Evolutionary conservation across 2,329 filamentous ascomycete species (phyloP).

Genomic region (Grosmannia huntii): DNA sequence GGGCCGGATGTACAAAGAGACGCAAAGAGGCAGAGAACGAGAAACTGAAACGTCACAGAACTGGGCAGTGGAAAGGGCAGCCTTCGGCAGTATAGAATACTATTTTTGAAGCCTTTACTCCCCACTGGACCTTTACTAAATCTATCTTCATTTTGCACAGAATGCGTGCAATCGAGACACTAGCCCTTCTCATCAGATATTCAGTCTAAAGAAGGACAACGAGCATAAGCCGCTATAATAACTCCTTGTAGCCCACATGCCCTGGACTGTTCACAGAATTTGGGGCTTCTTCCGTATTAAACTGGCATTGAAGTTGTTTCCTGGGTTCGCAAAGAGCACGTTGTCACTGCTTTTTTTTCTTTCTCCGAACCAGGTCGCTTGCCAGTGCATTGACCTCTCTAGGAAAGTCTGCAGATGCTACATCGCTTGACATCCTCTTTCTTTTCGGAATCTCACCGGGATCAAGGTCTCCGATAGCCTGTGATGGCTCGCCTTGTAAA

Average conservation of each 20-base stretch:
- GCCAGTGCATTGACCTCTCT: slow-evolving; percentile 21
- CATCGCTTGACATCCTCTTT: slow-evolving; percentile 18
- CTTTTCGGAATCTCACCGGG: slow-evolving; percentile 5
- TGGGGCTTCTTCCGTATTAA: slow-evolving; percentile 45
- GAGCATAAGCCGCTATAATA: background rate
- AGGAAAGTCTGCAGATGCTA: background rate
- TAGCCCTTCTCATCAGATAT: background rate
- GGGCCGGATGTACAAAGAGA: background rate
- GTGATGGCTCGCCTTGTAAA: background rate
- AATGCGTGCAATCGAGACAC: too few relatives aligned
- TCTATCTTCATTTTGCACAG: background rate
- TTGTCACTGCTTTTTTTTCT: slow-evolving; percentile 24
- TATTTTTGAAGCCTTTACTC: too few relatives aligned
- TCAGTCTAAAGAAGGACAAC: background rate
- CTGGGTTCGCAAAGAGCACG: slow-evolving; percentile 8
- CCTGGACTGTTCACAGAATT: slow-evolving; percentile 7
- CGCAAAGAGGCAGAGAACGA: slow-evolving; percentile 15
- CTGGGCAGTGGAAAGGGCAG: background rate
- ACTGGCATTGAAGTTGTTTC: slow-evolving; percentile 23
- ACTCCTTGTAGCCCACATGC: background rate
- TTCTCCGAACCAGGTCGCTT: slow-evolving; percentile 34
- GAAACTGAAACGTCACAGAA: background rate
- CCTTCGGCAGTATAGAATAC: too few relatives aligned
- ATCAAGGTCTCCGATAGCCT: background rate
- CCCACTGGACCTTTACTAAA: too few relatives aligned